Evolutionary conservation across 2,329 filamentous ascomycete species (phyloP).

Genomic region (Aureobasidium melanogenum): DNA sequence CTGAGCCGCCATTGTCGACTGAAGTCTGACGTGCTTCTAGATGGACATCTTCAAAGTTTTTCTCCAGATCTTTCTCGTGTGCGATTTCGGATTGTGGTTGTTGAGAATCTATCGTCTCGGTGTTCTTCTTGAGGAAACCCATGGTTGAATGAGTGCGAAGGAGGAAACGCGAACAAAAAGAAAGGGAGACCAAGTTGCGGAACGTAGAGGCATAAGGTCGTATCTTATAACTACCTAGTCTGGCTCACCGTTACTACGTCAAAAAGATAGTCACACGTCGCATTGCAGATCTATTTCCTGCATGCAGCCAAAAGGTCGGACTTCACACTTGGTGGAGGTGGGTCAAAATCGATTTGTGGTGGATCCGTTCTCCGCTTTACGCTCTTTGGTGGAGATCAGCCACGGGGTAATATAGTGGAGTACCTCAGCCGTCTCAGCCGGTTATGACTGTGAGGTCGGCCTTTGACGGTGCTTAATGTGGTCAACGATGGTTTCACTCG

Average conservation of each 20-base stretch:
- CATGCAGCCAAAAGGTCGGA: neutral
- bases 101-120: neutral
- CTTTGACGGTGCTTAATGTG: neutral
- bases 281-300: neutral
- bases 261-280: neutral
- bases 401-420: neutral
- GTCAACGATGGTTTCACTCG: neutral
- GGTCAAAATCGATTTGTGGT: neutral
- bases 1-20: constrained; percentile 2
- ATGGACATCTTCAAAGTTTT: constrained; percentile 1
- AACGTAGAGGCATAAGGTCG: neutral
- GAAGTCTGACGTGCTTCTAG: neutral
- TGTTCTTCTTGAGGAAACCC: constrained; percentile 2
- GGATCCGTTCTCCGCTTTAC: neutral
- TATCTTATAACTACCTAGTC: neutral
- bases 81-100: neutral
- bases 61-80: constrained; percentile 1
- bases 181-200: neutral
- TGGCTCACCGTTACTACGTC: neutral
- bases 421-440: neutral
- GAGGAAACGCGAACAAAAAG: neutral
- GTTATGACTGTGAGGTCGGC: neutral
- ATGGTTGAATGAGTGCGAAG: neutral
- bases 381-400: neutral
- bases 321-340: neutral